Base-by-base conservation (phyloP, 2,329 filamentous ascomycete genomes). In the Penicillium sp. region DNA sequence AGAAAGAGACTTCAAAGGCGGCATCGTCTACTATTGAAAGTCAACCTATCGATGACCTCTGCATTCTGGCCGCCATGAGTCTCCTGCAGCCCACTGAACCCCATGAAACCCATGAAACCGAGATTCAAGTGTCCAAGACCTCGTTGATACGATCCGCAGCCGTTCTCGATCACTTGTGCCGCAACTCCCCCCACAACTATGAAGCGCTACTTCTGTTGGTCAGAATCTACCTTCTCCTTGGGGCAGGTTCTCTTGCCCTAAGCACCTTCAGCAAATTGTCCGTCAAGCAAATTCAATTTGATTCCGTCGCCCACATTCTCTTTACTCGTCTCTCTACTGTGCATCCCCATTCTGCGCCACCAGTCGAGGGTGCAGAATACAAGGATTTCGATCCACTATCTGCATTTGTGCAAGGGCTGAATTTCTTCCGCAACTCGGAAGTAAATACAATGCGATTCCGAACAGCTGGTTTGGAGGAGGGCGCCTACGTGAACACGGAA, bases 231-330 rank as follows among this genome's bases (percentile, higher is more conserved):
- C 58, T 71, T 25, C 62, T 69, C 39, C 55, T 75, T 9, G 74
- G 74, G 18, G 68, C 70, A 27, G 67, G 71, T 6, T 75, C 73
- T 27, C 63, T 73, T 13, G 73, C 74, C n/a, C 58, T 76, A 53
- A 67, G 64, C 36, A 66, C 64, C 9, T 76, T 76, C 55, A 62
- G 64, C 50, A 70, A 67, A 48, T 65, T 76, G 13, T 71, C 70
- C 12, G 64, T 76, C 43, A 76, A 76, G 54, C 73, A 76, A 45
- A 55, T 76, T 49, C 74, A 76, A 56, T 73, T 67, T 53, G 73
- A 76, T 53, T 72, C 69, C 13, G 67, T 76, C 39, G 69, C 71
- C 5, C 73, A 76, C 58, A 68, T 73, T 36, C 58, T 76, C 9
- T 72, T 73, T 52, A 75, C 73, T 0, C 71, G 73, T 18, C 66